Base-by-base conservation (phyloP, 345 rosid species). In the Pugionium cornutum region DNA sequence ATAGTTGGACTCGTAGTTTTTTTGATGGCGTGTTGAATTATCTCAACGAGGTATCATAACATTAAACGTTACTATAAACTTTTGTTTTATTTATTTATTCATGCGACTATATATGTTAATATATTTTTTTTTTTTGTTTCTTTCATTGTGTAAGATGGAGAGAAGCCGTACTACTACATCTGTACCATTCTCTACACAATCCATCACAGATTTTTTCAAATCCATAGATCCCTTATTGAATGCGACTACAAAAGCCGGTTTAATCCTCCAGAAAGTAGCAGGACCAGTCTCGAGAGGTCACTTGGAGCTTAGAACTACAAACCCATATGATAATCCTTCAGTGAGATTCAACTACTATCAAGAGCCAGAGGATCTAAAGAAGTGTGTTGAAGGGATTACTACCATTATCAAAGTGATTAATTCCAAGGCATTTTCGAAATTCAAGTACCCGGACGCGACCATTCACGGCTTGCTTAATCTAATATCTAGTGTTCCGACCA, bases 331-430 rank as follows among this genome's bases (percentile, higher is more conserved):
- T 28, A 89, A 79, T 40, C 96, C 96, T 1, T 79, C 72, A 1
- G 89, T 91, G 18, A 85, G 55, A 35, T 91, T 88, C 61, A 85
- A 88, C 80, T 91, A 88, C 71, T 89, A 85, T 74, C 76, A 77
- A 56, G 84, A 87, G 5, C 85, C 86, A 30, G 83, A 91, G 66
- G 96, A 91, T 58, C 58, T 85, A 33, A 30, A 57, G 45, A 59
- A 66, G 25, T 89, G 92, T 64, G 90, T 84, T 50, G 52, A 73
- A 18, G 96, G 95, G 32, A 73, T 89, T 70, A 57, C 32, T 10
- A 84, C 83, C 1, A 64, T 84, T 18, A 79, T 79, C 1, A 65
- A 75, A 33, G 81, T 91, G 37, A 58, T 91, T 5, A 77, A 83
- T 34, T 83, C 89, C 0, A 64, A 60, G 26, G 75, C 90, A 1